Evolutionary conservation across 1,284 basidiomycete species (phyloP).

Genomic region (Puccinia triticina): DNA sequence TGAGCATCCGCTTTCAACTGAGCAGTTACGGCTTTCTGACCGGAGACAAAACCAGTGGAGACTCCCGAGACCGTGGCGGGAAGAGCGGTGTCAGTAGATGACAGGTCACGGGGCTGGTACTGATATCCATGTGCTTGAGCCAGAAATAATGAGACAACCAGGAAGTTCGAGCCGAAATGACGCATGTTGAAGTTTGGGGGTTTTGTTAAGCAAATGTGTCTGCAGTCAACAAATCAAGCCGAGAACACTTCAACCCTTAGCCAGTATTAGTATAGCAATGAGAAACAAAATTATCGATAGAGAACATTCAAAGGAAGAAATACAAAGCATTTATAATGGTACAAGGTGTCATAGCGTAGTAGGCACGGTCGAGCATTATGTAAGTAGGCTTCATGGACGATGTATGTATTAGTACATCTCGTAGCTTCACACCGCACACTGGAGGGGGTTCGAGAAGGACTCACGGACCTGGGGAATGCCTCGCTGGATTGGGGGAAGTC

Average conservation of each 20-base stretch:
- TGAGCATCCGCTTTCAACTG: constrained; percentile 46
- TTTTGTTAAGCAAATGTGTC: background rate
- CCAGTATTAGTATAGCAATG: no score
- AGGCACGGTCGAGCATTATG: no score
- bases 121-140: constrained; percentile 6
- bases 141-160: background rate
- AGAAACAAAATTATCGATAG: no score
- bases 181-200: constrained; percentile 7
- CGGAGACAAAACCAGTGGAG: constrained; percentile 24
- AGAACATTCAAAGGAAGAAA: no score
- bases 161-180: background rate
- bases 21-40: constrained; percentile 19
- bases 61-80: constrained; percentile 41
- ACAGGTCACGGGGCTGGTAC: constrained; percentile 9
- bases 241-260: no score
- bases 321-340: no score
- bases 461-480: background rate
- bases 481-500: background rate
- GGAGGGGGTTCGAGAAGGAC: background rate
- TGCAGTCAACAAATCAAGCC: background rate
- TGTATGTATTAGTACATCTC: background rate
- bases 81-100: background rate
- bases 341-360: no score
- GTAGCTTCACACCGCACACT: background rate
- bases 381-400: background rate